Evolutionary conservation across 805 yeast species (phyloP).

Genomic region (Ogataea parapolymorpha): DNA sequence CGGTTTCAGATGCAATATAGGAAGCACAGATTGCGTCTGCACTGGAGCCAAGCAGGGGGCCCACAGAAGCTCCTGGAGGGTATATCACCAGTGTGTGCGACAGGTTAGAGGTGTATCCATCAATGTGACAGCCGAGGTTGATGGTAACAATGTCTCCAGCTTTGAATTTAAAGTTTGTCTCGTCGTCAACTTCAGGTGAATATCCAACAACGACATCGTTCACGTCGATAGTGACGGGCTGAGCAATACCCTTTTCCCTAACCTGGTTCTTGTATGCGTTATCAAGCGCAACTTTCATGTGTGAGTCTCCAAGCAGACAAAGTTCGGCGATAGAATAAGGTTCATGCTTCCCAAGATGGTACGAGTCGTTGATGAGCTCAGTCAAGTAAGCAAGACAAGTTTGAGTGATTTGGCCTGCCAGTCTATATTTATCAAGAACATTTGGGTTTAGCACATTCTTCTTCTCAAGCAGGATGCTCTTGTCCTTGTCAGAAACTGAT

Average conservation of each 20-base stretch:
- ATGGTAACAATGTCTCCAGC: conserved; percentile 87
- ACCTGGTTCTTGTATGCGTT: conserved; percentile 60
- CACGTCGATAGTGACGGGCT: conserved; percentile 86
- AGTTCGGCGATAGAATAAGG: conserved; percentile 62
- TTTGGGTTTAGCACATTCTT: conserved; percentile 62
- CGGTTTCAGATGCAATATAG: conserved; percentile 84
- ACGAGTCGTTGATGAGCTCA: conserved; percentile 66
- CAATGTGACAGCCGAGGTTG: conserved; percentile 85
- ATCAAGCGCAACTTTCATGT: conserved; percentile 56
- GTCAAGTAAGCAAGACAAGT: conserved; percentile 68
- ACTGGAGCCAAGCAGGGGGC: conserved; percentile 77
- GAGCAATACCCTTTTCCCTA: conserved; percentile 87
- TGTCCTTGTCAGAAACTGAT: conserved; percentile 72
- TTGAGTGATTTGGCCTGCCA: conserved; percentile 87
- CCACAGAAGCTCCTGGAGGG: conserved; percentile 56
- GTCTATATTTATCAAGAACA: conserved; percentile 76
- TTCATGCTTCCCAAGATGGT: conserved; percentile 54
- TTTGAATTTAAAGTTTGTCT: conserved; percentile 42
- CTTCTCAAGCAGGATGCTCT: conserved; percentile 65
- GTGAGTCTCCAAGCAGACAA: conserved; percentile 79
- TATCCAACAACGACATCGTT: conserved; percentile 76
- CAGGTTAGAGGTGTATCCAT: conserved; percentile 86
- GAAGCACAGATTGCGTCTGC: conserved; percentile 92
- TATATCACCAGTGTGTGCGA: conserved; percentile 86
- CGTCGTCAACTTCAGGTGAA: conserved; percentile 80